Percentiles rank a stretch among this genome's conserved stretches.
phyloP scores from a whole-genome alignment of 2,329 filamentous ascomycete species.

The Apiospora sp. region DNA sequence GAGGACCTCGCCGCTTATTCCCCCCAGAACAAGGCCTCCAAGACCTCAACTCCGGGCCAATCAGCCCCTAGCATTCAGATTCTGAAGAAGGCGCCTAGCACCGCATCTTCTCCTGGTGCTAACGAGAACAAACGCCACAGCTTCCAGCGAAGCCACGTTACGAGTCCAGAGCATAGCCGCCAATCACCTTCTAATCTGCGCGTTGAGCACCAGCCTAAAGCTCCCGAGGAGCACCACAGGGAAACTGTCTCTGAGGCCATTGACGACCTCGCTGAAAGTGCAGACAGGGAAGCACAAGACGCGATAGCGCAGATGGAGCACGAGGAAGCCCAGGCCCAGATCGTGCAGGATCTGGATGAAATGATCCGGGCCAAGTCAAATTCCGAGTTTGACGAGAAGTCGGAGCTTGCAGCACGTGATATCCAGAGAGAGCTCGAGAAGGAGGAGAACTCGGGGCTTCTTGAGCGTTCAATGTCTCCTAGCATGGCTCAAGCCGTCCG shows the following conservation, averaged over 20 bases:
- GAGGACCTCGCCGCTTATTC: slow-evolving; percentile 52
- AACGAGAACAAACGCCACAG: slow-evolving; percentile 50
- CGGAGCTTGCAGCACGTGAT: slow-evolving; percentile 53
- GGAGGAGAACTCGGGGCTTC: slow-evolving; percentile 57
- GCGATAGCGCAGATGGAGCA: slow-evolving; percentile 66
- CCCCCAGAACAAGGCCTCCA: slow-evolving; percentile 52
- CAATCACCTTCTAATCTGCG: slow-evolving; percentile 42
- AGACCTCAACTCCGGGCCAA: slow-evolving; percentile 45
- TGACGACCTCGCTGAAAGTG: slow-evolving; percentile 66
- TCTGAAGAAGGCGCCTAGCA: slow-evolving; percentile 57
- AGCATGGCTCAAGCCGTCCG: slow-evolving; percentile 59
- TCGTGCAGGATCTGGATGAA: slow-evolving; percentile 57
- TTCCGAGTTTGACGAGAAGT: slow-evolving; percentile 61
- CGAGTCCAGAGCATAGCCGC: slow-evolving; percentile 52
- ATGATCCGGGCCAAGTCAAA: slow-evolving; percentile 60
- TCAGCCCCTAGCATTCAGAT: slow-evolving; percentile 52
- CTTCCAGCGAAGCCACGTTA: slow-evolving; percentile 52
- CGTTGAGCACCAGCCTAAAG: slow-evolving; percentile 31
- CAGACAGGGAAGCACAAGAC: slow-evolving; percentile 66
- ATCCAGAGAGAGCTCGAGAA: slow-evolving; percentile 64
- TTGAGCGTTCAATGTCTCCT: slow-evolving; percentile 61
- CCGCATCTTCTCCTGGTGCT: slow-evolving; percentile 47
- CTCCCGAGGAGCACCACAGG: slow-evolving; percentile 47
- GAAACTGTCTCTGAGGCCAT: slow-evolving; percentile 78
- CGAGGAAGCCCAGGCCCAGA: slow-evolving; percentile 56